Evolutionary conservation across 2,329 filamentous ascomycete species (phyloP).

Genomic region (Trichocomaceae sp.): DNA sequence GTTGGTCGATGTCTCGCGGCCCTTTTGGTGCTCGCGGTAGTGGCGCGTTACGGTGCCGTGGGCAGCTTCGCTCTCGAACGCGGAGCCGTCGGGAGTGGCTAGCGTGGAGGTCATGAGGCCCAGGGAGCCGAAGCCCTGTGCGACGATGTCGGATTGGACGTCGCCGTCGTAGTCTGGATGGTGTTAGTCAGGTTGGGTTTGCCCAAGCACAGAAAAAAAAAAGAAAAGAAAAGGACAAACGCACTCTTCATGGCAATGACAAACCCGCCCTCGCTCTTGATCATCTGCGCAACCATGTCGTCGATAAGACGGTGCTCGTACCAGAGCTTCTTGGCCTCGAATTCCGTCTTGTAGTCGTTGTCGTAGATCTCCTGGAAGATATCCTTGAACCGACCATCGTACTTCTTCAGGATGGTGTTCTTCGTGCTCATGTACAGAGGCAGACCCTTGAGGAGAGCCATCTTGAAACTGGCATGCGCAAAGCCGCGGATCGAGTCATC

Average conservation of each 20-base stretch:
- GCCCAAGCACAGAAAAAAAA: constrained; percentile 4
- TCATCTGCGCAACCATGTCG: constrained; percentile 99
- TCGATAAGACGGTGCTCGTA: constrained; percentile 99
- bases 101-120: constrained; percentile 98
- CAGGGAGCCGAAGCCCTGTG: constrained; percentile 95
- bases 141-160: constrained; percentile 96
- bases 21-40: constrained; percentile 98
- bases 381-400: constrained; percentile 98
- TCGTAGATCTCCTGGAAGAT: constrained; percentile 98
- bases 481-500: constrained; percentile 92
- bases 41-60: constrained; percentile 98
- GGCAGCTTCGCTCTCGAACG: constrained; percentile 94
- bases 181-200: constrained; percentile 9
- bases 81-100: constrained; percentile 92
- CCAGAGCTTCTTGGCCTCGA: constrained; percentile 91
- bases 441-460: constrained; percentile 76
- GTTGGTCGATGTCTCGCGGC: constrained; percentile 94
- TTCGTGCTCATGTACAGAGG: constrained; percentile 99
- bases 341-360: constrained; percentile 73
- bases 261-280: constrained; percentile 95
- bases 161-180: constrained; percentile 89
- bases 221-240: constrained; percentile 27
- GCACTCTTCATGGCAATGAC: constrained; percentile 97
- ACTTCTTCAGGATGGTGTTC: constrained; percentile 99
- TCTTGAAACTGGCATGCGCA: constrained; percentile 93